Evolutionary conservation across 2,329 filamentous ascomycete species (phyloP).

Genomic region (Botrytis aclada): DNA sequence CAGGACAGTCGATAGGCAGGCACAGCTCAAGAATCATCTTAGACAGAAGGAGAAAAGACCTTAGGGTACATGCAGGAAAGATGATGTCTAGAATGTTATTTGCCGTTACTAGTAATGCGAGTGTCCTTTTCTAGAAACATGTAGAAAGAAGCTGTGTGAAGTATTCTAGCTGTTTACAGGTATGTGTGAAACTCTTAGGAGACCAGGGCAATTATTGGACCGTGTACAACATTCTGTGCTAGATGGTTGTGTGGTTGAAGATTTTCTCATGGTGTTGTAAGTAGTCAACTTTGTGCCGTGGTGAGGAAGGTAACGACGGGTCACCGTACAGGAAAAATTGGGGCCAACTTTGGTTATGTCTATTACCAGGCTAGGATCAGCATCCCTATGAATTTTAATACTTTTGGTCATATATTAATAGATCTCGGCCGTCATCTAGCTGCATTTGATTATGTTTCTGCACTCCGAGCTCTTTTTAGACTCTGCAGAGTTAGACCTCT

Average conservation of each 20-base stretch:
- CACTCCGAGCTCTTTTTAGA: background rate
- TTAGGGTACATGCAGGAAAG: background rate
- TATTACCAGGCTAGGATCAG: background rate
- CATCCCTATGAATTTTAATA: background rate
- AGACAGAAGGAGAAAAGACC: background rate
- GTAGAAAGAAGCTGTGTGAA: background rate
- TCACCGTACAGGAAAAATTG: background rate
- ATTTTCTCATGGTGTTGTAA: background rate
- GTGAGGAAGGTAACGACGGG: background rate
- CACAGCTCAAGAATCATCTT: background rate
- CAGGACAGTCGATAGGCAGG: background rate
- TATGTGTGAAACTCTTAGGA: background rate
- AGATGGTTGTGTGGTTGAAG: background rate
- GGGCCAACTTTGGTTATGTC: background rate
- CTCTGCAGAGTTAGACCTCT: background rate
- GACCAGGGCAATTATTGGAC: background rate
- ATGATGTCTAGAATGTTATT: background rate
- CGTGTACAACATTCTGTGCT: background rate
- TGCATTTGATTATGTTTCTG: no score
- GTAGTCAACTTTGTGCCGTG: background rate
- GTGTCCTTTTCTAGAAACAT: background rate
- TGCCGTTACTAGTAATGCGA: conserved; percentile 7
- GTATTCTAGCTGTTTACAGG: background rate
- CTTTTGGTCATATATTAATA: background rate
- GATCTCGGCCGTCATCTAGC: background rate